A percentile compares a stretch with the other conserved stretches of the same genome.
Conservation (phyloP, 2,329 filamentous ascomycete species). For the Aciculosporium take region DNA sequence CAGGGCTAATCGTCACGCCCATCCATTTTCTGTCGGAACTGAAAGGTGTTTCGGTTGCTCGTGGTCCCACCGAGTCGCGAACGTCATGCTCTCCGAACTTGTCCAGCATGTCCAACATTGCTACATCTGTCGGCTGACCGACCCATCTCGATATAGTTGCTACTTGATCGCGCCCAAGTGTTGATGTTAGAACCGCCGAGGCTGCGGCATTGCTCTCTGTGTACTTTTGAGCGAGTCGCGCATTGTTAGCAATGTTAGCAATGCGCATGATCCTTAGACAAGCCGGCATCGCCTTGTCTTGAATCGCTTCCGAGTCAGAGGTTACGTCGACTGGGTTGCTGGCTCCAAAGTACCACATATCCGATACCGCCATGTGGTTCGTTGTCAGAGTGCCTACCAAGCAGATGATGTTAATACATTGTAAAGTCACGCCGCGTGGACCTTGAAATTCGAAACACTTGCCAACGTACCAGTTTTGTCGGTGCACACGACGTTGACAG, state of each 20-base stretch:
- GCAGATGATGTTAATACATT: background rate
- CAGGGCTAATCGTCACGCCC: constrained; percentile 71
- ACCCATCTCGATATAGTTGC: constrained; percentile 75
- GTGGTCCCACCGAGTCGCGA: constrained; percentile 68
- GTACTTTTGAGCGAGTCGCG: constrained; percentile 58
- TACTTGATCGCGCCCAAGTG: constrained; percentile 46
- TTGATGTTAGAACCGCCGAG: constrained; percentile 68
- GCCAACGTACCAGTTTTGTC: constrained; percentile 67
- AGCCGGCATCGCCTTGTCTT: constrained; percentile 53
- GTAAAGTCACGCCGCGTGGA: background rate
- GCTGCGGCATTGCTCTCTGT: constrained; percentile 58
- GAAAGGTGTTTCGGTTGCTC: constrained; percentile 79
- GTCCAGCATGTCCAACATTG: constrained; percentile 88
- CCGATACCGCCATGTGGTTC: constrained; percentile 96
- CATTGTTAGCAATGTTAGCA: constrained; percentile 95
- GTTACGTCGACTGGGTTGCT: constrained; percentile 36
- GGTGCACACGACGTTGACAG: constrained; percentile 98
- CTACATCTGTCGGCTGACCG: constrained; percentile 92
- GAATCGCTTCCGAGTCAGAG: constrained; percentile 38
- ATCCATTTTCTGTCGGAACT: constrained; percentile 99
- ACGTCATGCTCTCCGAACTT: constrained; percentile 84
- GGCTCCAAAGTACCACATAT: constrained; percentile 86
- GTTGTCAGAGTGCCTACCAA: constrained; percentile 68
- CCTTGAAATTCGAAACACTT: background rate
- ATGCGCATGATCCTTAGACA: constrained; percentile 73